These are phyloP conservation scores for Tetrastigma voinierianum DNA, from an alignment of 164 flowering plant genomes.

Conservation along the genomic window DNA sequence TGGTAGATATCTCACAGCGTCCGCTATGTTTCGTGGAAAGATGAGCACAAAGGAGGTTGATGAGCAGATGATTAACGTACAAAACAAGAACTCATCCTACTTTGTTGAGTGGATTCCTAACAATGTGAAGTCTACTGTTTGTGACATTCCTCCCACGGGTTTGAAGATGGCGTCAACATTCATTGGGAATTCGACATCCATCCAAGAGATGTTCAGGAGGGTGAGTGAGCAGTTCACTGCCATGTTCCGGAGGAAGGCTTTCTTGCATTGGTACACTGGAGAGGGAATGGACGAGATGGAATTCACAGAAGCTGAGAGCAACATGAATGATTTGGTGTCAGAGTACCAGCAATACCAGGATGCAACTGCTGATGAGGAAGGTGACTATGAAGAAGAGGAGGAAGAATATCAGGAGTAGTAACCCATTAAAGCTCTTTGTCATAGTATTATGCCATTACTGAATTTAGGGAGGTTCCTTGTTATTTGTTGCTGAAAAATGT, in stretches of 20 bases:
- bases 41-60: slow-evolving; percentile 25
- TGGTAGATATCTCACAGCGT: slow-evolving; percentile 50
- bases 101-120: slow-evolving; percentile 49
- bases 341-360: slow-evolving; percentile 48
- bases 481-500: neutral
- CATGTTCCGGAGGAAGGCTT: slow-evolving; percentile 52
- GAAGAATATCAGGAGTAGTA: slow-evolving; percentile 20
- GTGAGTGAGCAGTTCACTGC: slow-evolving; percentile 56
- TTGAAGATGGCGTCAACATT: slow-evolving; percentile 50
- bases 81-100: slow-evolving; percentile 49
- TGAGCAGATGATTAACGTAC: no score
- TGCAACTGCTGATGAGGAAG: slow-evolving; percentile 38
- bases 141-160: slow-evolving; percentile 50
- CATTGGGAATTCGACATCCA: slow-evolving; percentile 28
- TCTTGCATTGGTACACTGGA: slow-evolving; percentile 30
- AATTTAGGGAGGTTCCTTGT: no score
- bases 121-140: slow-evolving; percentile 52
- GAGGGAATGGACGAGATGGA: no score
- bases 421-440: slow-evolving; percentile 1
- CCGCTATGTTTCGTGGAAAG: slow-evolving; percentile 54
- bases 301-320: slow-evolving; percentile 8
- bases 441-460: neutral
- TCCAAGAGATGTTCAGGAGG: slow-evolving; percentile 37
- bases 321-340: slow-evolving; percentile 39
- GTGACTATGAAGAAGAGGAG: slow-evolving; percentile 29